Evolutionary conservation across 164 flowering plant genomes (phyloP).

Genomic region (Annona squamosa): DNA sequence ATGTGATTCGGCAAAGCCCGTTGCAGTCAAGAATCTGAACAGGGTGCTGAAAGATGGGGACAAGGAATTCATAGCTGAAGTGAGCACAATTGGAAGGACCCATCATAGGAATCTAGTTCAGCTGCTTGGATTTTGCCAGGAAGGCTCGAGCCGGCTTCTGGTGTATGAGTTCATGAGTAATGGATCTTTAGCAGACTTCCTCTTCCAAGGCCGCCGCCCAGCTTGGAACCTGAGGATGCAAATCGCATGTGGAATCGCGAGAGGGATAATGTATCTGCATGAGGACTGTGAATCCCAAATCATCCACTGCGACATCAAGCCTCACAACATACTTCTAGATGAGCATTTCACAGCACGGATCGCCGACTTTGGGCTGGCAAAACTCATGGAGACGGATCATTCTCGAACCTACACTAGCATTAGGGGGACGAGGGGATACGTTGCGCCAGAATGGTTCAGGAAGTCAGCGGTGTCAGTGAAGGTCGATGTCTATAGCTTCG

Average conservation of each 20-base stretch:
- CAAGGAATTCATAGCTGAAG: conserved; percentile 14
- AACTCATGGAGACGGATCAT: conserved; percentile 22
- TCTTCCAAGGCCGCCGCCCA: conserved; percentile 8
- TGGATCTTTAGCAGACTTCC: conserved; percentile 16
- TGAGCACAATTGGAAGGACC: conserved; percentile 11
- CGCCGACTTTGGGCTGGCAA: conserved; percentile 18
- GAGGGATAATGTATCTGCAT: conserved; percentile 19
- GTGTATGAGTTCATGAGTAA: conserved; percentile 16
- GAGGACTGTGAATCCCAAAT: conserved; percentile 17
- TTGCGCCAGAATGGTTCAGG: conserved; percentile 33
- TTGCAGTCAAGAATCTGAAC: conserved; percentile 17
- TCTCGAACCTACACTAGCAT: conserved; percentile 20
- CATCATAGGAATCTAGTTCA: conserved; percentile 19
- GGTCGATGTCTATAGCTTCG: conserved; percentile 33
- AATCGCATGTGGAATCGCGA: conserved; percentile 11
- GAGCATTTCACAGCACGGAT: conserved; percentile 8
- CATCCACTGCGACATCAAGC: conserved; percentile 21
- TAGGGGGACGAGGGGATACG: conserved; percentile 16
- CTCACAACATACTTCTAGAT: conserved; percentile 13
- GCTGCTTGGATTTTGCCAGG: conserved; percentile 14
- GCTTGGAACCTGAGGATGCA: conserved; percentile 10
- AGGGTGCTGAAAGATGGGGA: conserved; percentile 7
- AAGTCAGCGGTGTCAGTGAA: conserved; percentile 20
- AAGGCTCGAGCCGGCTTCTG: conserved; percentile 9
- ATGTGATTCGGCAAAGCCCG: too few relatives aligned